Evolutionary conservation across 768 basidiomycete genomes (phyloP), one percentile per base, ranked within the genome.

Genomic region (Boletus fagicola): DNA sequence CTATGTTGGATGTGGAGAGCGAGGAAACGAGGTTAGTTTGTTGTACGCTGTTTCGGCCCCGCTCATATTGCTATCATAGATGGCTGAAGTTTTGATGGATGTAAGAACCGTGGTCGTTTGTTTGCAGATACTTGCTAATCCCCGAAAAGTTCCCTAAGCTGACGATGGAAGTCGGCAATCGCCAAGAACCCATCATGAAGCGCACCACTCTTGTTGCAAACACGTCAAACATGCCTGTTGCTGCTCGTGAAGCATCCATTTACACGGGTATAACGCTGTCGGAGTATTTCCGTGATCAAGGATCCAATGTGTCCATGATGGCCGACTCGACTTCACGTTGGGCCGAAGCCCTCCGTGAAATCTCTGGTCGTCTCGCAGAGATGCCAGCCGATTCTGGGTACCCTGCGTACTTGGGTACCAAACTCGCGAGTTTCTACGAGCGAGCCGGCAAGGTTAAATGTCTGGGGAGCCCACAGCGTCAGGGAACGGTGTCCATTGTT

Each of bases 371-470:
- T 76, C 75, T 99, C 59, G 97, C 97, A 39, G 97, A 99, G 76
- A 99, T 99, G 97, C 97, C 97, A 49, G 97, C 97, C 31, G 97
- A 98, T 73, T 98, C 97, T 40, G 97, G 97, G 56, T 99, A 99
- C 76, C 97, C 97, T 49, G 97, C 97, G 4, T 98, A 98, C 74
- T 85, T 98, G 58, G 78, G 88, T 59, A 96, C 97, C 33, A 98
- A 98, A 76, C 78, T 98, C 36, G 97, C 97, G 22, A 86, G 90
- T 66, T 99, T 99, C 83, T 99, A 99, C 75, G 97, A 99, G 74
- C 90, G 97, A 64, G 95, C 97, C 12, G 97, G 97, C 31, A 98
- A 96, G 73, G 96, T 97, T 47, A 85, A 83, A 8, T 95, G 93
- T 72, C 71, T 99, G 49, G 97, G 97, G 51, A 92, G 87, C 62